Conservation (phyloP, 2,329 filamentous ascomycete genomes). For the Laburnicola sp. region DNA sequence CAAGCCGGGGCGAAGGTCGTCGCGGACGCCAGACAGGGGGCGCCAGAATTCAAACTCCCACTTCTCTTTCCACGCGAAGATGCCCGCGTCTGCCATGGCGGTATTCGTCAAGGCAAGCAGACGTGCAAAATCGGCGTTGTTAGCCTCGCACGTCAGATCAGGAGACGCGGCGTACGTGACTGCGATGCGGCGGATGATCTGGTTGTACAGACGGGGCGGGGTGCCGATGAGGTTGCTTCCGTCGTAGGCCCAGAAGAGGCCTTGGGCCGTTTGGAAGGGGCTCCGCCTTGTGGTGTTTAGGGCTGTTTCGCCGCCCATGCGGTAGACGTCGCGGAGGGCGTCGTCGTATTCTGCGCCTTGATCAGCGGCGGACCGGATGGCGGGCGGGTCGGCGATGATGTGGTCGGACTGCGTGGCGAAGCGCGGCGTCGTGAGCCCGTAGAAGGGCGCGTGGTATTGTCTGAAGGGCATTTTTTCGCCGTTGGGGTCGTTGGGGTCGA, state of each 20-base stretch:
- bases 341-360: conserved; percentile 20
- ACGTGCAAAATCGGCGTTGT: conserved; percentile 35
- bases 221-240: conserved; percentile 28
- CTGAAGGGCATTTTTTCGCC: too few relatives aligned
- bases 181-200: conserved; percentile 28
- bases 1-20: too few relatives aligned
- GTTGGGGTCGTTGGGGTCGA: too few relatives aligned
- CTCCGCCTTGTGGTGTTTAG: conserved; percentile 19
- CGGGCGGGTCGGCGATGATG: too few relatives aligned
- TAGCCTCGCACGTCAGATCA: conserved; percentile 17
- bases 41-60: too few relatives aligned
- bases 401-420: too few relatives aligned
- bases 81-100: conserved; percentile 10
- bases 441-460: too few relatives aligned
- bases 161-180: conserved; percentile 8
- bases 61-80: too few relatives aligned
- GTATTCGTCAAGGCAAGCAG: conserved; percentile 30
- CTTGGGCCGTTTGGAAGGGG: conserved; percentile 16
- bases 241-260: conserved; percentile 21
- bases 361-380: background rate
- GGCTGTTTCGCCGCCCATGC: conserved; percentile 16
- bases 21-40: too few relatives aligned
- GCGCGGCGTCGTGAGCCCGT: too few relatives aligned
- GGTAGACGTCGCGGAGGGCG: conserved; percentile 8
- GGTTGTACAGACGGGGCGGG: conserved; percentile 28